These are phyloP conservation scores for Solanum chiquidenum DNA, from an alignment of 257 asterid species.

Conservation along the genomic window DNA sequence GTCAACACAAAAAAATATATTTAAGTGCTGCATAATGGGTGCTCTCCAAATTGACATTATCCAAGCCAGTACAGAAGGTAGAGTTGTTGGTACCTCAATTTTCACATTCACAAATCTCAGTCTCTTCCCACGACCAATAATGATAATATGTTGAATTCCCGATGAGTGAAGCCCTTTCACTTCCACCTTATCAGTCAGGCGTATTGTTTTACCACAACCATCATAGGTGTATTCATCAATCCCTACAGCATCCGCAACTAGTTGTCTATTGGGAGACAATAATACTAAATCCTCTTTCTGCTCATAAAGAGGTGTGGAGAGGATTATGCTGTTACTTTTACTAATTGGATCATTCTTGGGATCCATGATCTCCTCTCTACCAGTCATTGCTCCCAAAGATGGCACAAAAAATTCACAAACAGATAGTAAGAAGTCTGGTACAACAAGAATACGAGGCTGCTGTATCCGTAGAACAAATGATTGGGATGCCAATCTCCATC, in stretches of 20 bases:
- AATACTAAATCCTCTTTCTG: conserved; percentile 72
- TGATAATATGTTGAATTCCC: conserved; percentile 55
- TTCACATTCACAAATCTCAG: conserved; percentile 81
- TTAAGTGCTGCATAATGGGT: neutral
- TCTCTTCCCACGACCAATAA: conserved; percentile 86
- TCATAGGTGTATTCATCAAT: conserved; percentile 79
- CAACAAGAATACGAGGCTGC: conserved; percentile 96
- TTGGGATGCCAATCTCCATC: conserved; percentile 86
- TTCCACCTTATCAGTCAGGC: conserved; percentile 49
- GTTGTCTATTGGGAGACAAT: conserved; percentile 70
- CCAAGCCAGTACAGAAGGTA: neutral
- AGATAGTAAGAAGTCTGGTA: conserved; percentile 90
- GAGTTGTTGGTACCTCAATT: conserved; percentile 58
- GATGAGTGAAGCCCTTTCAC: conserved; percentile 39
- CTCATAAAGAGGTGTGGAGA: conserved; percentile 43
- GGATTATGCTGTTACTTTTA: conserved; percentile 56
- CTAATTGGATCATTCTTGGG: conserved; percentile 82
- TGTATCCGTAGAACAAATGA: conserved; percentile 89
- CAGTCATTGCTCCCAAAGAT: conserved; percentile 83
- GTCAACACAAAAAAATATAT: neutral
- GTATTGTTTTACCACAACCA: conserved; percentile 85
- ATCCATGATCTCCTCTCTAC: conserved; percentile 96
- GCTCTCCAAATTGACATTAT: neutral
- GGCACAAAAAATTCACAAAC: conserved; percentile 93
- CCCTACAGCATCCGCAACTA: conserved; percentile 77